Evolutionary conservation across 306 rosid genomes (phyloP), one percentile per base, ranked within the genome.

Genomic region (Rosa persica): DNA sequence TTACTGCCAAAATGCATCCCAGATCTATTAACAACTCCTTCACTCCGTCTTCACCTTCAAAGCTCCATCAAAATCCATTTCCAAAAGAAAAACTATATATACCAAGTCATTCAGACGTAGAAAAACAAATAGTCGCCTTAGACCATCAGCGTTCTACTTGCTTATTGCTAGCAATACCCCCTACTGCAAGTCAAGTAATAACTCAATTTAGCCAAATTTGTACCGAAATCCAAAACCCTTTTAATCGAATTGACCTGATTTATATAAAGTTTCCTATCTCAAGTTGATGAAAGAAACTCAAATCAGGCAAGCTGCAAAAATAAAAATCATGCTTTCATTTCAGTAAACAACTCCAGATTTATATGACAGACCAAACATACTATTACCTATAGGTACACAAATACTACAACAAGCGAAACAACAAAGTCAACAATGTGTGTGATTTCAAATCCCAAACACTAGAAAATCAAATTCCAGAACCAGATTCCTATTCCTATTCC

Each of bases 1-100:
- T 4, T 12, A 78, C 66, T 48, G 72, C 78, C 81, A 69, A 7
- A 74, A 76, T 55, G 20, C 44, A 34, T 46, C 43, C 65, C 47
- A 55, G 51, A 43, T 69, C 52, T 30, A 30, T 49, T 20, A 76
- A 7, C 69, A 22, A 77, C 42, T 57, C 58, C 75, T 81, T 61
- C 38, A 82, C 12, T 38, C 64, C 15, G 17, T 15, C 46, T 43
- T 68, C 66, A 25, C 48, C 55, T 17, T 70, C 44, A 48, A 81
- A 61, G n/a, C 25, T 44, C 43, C 55, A 6, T 54, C 67, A n/a
- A 73, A 49, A 44, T 15, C 46, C 42, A n/a, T 38, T 55, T 11
- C 65, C 5, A 61, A 30, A 30, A 68, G 43, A n/a, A n/a, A 42
- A 11, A 25, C 22, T 8, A 22, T 52, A 19, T 12, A 42, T 38